Percentiles rank a stretch among this genome's conserved stretches.
These are phyloP conservation scores for Apiotrichum siamense DNA, from an alignment of 1,284 basidiomycete species.

Conservation along the genomic window DNA sequence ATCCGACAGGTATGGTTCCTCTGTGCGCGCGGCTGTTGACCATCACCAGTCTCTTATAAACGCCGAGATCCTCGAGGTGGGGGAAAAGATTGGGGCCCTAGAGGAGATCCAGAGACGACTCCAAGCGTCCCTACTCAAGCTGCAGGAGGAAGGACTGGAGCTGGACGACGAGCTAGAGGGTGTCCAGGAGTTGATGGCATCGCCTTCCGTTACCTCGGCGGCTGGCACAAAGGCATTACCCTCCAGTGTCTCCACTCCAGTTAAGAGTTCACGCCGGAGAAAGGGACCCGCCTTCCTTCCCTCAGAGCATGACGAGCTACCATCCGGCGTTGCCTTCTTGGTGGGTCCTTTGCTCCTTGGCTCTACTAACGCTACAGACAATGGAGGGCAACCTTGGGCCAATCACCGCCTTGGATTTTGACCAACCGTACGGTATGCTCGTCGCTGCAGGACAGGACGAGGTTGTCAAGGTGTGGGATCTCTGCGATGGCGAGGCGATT, in stretches of 20 bases:
- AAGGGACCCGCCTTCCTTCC: constrained; percentile 88
- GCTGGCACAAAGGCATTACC: constrained; percentile 39
- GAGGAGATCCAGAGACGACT: constrained; percentile 74
- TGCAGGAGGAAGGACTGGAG: constrained; percentile 94
- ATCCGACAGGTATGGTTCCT: constrained; percentile 63
- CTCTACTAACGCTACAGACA: constrained; percentile 53
- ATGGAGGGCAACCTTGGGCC: constrained; percentile 72
- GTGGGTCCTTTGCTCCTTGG: constrained; percentile 48
- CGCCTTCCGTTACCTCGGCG: constrained; percentile 44
- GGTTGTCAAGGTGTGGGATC: constrained; percentile 55
- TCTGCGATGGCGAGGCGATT: constrained; percentile 62
- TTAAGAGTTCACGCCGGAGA: constrained; percentile 30
- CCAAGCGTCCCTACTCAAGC: constrained; percentile 71
- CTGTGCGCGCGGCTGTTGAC: neutral
- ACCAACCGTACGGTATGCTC: constrained; percentile 90
- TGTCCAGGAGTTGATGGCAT: constrained; percentile 71
- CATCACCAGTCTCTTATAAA: constrained; percentile 65
- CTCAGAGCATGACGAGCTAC: constrained; percentile 94
- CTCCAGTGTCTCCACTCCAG: constrained; percentile 12
- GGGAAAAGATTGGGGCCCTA: constrained; percentile 77
- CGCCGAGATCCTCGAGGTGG: constrained; percentile 79
- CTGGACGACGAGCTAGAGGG: constrained; percentile 89
- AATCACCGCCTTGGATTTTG: constrained; percentile 86
- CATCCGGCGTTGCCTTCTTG: constrained; percentile 94
- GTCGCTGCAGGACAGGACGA: constrained; percentile 70